A percentile compares a stretch with the other conserved stretches of the same genome.
Evolutionary conservation across 2,329 filamentous ascomycete species (phyloP).

Genomic region (Grosmannia clavigera): DNA sequence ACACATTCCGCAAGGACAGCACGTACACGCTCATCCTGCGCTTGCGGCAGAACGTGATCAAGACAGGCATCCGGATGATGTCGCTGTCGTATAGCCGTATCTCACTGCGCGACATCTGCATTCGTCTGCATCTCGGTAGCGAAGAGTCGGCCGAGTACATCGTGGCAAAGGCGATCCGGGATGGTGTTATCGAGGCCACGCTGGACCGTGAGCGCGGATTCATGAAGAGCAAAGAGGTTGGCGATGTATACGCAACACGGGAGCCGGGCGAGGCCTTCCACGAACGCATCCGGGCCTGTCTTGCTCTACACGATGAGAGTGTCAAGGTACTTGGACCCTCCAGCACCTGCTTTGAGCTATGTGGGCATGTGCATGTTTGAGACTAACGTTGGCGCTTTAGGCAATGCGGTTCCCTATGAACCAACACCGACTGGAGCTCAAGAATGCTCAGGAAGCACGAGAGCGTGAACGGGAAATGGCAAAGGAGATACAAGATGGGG

Average conservation of each 20-base stretch:
- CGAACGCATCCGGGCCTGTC: slow-evolving; percentile 83
- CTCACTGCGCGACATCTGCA: slow-evolving; percentile 92
- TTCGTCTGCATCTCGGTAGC: slow-evolving; percentile 81
- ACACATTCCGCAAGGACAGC: slow-evolving; percentile 81
- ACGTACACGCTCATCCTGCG: slow-evolving; percentile 94
- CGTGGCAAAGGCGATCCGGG: slow-evolving; percentile 93
- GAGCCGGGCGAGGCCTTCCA: slow-evolving; percentile 97
- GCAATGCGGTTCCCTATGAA: slow-evolving; percentile 99
- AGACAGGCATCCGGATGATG: slow-evolving; percentile 98
- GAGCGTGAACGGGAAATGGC: slow-evolving; percentile 94
- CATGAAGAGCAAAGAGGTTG: slow-evolving; percentile 97
- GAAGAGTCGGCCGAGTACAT: slow-evolving; percentile 99
- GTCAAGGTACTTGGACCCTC: slow-evolving; percentile 59
- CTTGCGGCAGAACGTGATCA: slow-evolving; percentile 96
- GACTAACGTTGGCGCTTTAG: slow-evolving; percentile 26
- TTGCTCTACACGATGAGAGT: slow-evolving; percentile 90
- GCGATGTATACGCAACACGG: slow-evolving; percentile 89
- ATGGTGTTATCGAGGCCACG: slow-evolving; percentile 92
- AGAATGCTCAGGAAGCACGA: slow-evolving; percentile 96
- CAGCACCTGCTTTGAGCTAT: not conserved
- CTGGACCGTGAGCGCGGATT: slow-evolving; percentile 89
- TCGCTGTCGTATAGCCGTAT: slow-evolving; percentile 96
- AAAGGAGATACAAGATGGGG: slow-evolving; percentile 97
- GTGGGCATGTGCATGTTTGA: not conserved
- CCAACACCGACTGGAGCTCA: slow-evolving; percentile 90